Evolutionary conservation across 352 stramenopile genomes (phyloP), one percentile per base, ranked within the genome.

Genomic region (Thraustochytrium sp.): DNA sequence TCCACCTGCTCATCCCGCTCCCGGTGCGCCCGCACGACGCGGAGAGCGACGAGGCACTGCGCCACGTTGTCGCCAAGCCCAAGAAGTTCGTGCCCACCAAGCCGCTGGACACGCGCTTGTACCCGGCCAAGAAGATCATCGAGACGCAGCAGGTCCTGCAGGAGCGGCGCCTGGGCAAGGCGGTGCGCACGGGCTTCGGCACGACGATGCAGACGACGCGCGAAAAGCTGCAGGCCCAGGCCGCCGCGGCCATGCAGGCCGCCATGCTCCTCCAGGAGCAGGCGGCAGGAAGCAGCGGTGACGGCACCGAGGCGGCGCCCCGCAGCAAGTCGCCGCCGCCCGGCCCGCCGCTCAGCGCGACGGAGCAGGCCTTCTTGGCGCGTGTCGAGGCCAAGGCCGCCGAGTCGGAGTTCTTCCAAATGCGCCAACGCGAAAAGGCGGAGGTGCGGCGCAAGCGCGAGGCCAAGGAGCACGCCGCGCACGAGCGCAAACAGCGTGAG

Each of bases 381-480:
- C 68, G 68, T 16, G 51, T 80, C 34, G 68, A 80, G 48, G 68
- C 76, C 16, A 80, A 64, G 44, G 62, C 62, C 21, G 62, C 62
- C 38, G 62, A 51, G 16, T 54, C 37, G 4, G 44, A 75, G 62
- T 54, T 40, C n/a, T 26, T 75, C 0, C 36, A 75, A 26, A 21
- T 75, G 38, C 62, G 62, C 3, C 36, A 75, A 34, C 37, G n/a
- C 18, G 37, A 54, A 13, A 75, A 75, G 62, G 9, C 40, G 26
- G 62, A 75, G 31, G 40, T 2, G 11, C 59, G 59, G 29, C 59
- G 40, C 2, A 53, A 51, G 34, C 62, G 62, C 8, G 62, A 75
- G 40, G 62, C 21, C 1, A 26, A 23, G 9, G 23, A 11, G 40
- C 21, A 18, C 23, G 16, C 23, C 26, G 38, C 8, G 0, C 13